Conservation (phyloP, 306 rosid genomes). For the Sicyos edulis region DNA sequence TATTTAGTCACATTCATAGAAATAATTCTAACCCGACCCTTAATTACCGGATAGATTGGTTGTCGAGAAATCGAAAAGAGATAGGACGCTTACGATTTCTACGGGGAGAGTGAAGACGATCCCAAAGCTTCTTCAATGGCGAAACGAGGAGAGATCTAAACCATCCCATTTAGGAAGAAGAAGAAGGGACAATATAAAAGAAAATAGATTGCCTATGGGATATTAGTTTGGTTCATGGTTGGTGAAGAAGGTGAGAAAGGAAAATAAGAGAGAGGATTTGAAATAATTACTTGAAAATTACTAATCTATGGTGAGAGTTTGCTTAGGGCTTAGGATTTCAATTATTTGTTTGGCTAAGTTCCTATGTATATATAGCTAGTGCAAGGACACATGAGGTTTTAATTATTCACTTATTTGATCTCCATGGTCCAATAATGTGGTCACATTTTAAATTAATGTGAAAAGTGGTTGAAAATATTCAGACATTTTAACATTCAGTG, state of each 20-base stretch:
- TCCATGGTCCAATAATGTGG: slow-evolving; percentile 12
- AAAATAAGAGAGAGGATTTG: background rate
- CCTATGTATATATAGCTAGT: background rate
- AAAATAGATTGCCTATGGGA: background rate
- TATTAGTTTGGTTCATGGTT: slow-evolving; percentile 14
- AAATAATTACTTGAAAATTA: background rate
- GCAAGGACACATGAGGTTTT: background rate
- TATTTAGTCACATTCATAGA: background rate
- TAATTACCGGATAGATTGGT: no score
- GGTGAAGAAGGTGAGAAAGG: slow-evolving; percentile 12
- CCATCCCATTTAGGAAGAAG: slow-evolving; percentile 47
- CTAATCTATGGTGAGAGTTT: slow-evolving; percentile 1
- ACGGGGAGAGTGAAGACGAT: slow-evolving; percentile 39
- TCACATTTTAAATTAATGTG: background rate
- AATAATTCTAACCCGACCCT: background rate
- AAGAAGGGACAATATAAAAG: background rate
- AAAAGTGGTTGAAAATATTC: background rate
- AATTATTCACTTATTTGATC: background rate
- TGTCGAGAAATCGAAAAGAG: background rate
- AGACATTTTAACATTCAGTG: background rate
- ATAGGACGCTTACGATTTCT: slow-evolving; percentile 31
- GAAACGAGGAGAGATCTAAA: slow-evolving; percentile 40
- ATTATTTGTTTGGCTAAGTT: background rate
- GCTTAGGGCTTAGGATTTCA: background rate
- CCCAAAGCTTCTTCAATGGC: slow-evolving; percentile 67